phyloP scores from a whole-genome alignment of 2,329 filamentous ascomycete species.

The Blastomyces silverae region DNA sequence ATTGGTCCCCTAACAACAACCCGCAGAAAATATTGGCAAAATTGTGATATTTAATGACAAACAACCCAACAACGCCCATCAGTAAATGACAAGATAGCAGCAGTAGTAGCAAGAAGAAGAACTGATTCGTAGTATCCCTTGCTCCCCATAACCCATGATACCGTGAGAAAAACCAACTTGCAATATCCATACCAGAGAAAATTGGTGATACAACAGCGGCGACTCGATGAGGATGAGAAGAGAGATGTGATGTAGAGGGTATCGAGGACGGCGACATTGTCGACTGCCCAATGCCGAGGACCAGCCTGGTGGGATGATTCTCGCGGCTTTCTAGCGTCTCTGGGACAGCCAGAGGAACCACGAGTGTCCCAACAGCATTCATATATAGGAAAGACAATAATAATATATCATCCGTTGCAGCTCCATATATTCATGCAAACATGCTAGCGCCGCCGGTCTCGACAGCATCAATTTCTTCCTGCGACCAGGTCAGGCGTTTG shows the following conservation, averaged over 20 bases:
- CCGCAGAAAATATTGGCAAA: not conserved
- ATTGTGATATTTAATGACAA: constrained; percentile 3
- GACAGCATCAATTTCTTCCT: constrained; percentile 88
- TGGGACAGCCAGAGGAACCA: not conserved
- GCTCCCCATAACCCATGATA: constrained; percentile 9
- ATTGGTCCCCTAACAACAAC: not conserved
- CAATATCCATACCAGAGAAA: constrained; percentile 5
- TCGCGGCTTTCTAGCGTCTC: not conserved
- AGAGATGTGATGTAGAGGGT: not conserved
- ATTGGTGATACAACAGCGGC: constrained; percentile 10
- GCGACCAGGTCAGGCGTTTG: constrained; percentile 63
- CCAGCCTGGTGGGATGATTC: constrained; percentile 9
- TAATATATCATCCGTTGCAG: not conserved
- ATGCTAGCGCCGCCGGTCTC: constrained; percentile 82
- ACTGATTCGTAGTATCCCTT: not conserved
- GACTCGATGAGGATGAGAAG: constrained; percentile 5
- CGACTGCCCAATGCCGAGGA: constrained; percentile 11
- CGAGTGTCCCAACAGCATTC: constrained; percentile 6
- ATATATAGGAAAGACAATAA: not conserved
- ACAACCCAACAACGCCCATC: constrained; percentile 7
- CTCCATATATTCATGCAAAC: constrained; percentile 40
- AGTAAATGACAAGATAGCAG: constrained; percentile 5
- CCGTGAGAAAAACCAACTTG: constrained; percentile 6
- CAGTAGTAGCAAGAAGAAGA: not conserved
- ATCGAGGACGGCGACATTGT: not conserved